Base-by-base conservation (phyloP, 208 protist genomes). In the Trypanosoma vivax region DNA sequence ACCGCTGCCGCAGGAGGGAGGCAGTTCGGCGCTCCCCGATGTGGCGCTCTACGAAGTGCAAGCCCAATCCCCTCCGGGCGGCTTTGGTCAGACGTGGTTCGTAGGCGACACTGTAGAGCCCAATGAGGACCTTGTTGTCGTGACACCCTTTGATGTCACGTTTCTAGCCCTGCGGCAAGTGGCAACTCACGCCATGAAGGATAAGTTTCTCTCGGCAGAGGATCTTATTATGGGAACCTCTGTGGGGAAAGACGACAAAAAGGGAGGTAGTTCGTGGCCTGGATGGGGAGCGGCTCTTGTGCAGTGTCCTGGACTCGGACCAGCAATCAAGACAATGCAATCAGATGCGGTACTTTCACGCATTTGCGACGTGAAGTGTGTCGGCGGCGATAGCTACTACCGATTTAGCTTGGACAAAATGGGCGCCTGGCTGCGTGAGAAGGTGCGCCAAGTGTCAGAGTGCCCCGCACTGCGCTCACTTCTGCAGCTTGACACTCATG, bases 51-150 rank as follows among this genome's bases (percentile, higher is more conserved):
- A 64, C 24, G 77, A 85, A 52, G 37, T 80, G 21, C 73, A 82
- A 50, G 51, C 61, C 16, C 78, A 82, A 31, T 41, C 34, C 2
- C 66, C 73, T n/a, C 57, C 63, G 18, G 59, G 55, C 47, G 73
- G 74, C 18, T 81, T 76, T 59, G 73, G 54, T 6, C 77, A 77
- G 53, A 86, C 69, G 11, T 86, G 67, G 64, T 77, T 84, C 52
- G 29, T 84, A n/a, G 53, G 56, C 38, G 33, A 78, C 18, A 23
- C 18, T 4, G 64, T 66, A 21, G 58, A 54, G 23, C 40, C 43
- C 13, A 64, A 67, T 31, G 46, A 65, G 41, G 29, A 42, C 55
- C 37, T 71, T 56, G 65, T 79, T 31, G 34, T 83, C 0, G 72
- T 73, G 2, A 86, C 75, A 24, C 77, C 82, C 18, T 39, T 90